phyloP scores from a whole-genome alignment of 257 asterid genomes.

The Solanum corneliomulleri region DNA sequence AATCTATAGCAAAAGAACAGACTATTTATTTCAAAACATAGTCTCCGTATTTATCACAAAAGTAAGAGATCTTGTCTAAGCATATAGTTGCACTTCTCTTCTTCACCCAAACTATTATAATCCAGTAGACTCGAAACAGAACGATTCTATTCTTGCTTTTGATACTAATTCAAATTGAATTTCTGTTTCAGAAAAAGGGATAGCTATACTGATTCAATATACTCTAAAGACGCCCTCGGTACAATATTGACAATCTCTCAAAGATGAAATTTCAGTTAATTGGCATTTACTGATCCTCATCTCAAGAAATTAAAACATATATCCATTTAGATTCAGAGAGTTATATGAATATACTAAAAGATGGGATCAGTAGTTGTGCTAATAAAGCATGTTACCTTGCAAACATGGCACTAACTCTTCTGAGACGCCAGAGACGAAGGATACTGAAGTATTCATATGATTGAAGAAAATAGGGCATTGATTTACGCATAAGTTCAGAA shows the following conservation, averaged over 20 bases:
- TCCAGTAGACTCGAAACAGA: background rate
- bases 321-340: background rate
- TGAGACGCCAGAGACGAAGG: slow-evolving; percentile 87
- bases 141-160: background rate
- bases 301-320: background rate
- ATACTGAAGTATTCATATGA: slow-evolving; percentile 44
- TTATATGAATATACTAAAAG: background rate
- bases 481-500: slow-evolving; percentile 24
- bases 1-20: slow-evolving; percentile 17
- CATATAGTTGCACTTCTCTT: background rate
- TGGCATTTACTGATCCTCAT: no score
- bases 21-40: background rate
- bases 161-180: background rate
- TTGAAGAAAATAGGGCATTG: slow-evolving; percentile 23
- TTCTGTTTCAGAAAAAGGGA: background rate
- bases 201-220: background rate
- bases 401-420: slow-evolving; percentile 67
- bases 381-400: slow-evolving; percentile 24
- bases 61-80: background rate
- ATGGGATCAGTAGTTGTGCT: background rate
- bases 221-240: no score
- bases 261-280: no score
- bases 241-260: no score
- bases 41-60: background rate
- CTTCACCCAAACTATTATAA: background rate